Conservation (phyloP, 257 asterid species). For the Osmanthus fragrans region DNA sequence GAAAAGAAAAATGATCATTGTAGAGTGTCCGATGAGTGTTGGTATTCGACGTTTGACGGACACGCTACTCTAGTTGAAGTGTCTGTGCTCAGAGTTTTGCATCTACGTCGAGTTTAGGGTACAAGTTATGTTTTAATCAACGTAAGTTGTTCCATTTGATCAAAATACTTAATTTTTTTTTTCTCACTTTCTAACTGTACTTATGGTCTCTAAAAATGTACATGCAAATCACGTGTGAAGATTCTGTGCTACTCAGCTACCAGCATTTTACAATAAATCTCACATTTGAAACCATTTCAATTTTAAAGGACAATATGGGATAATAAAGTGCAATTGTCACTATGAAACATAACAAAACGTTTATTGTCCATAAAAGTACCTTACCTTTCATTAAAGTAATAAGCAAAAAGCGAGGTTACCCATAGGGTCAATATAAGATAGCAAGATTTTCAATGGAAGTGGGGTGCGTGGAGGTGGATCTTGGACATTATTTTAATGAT, state of each 20-base stretch:
- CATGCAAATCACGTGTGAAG: not conserved
- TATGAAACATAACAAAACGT: not conserved
- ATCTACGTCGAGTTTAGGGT: not conserved
- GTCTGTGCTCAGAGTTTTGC: not conserved
- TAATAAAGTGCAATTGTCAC: not conserved
- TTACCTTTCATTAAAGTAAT: not conserved
- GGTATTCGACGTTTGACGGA: too few species aligned
- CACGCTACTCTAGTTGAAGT: too few species aligned
- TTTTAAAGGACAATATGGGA: not conserved
- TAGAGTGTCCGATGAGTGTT: too few species aligned
- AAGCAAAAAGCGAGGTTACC: not conserved
- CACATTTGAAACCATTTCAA: not conserved
- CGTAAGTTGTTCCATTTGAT: too few species aligned
- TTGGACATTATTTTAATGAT: not conserved
- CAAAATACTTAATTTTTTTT: not conserved
- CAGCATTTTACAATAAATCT: not conserved
- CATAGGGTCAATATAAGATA: not conserved
- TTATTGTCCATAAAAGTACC: not conserved
- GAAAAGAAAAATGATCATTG: too few species aligned
- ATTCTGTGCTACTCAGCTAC: not conserved
- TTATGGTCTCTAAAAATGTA: not conserved
- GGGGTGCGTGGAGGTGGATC: not conserved
- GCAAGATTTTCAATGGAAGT: not conserved
- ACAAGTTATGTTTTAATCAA: too few species aligned
- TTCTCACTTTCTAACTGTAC: not conserved